These are phyloP conservation scores for Salix udensis DNA, from an alignment of 345 rosid genomes.

Conservation along the genomic window DNA sequence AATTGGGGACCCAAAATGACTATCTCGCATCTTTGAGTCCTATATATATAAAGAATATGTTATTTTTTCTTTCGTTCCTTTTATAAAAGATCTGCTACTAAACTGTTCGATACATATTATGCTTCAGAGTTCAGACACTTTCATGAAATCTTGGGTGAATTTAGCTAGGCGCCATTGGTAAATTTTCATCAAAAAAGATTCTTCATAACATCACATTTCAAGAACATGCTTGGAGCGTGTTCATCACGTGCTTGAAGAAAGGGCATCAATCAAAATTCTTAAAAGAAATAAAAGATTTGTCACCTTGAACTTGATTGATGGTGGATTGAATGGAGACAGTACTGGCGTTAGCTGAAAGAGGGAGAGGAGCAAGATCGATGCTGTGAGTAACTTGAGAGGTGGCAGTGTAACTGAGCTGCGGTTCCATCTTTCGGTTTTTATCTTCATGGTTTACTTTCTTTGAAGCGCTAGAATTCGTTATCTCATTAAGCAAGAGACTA, in stretches of 20 bases:
- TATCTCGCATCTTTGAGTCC: background rate
- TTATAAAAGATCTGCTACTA: background rate
- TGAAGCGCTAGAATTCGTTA: conserved; percentile 37
- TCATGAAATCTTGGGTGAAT: background rate
- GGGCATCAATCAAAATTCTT: background rate
- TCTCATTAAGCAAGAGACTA: conserved; percentile 51
- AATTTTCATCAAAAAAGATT: background rate
- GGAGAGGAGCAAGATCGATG: conserved; percentile 19
- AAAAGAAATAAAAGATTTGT: background rate
- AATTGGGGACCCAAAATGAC: conserved; percentile 16
- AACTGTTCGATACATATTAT: background rate
- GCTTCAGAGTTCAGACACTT: background rate
- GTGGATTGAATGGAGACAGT: conserved; percentile 41
- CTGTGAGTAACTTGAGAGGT: conserved; percentile 20
- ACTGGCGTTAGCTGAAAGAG: conserved; percentile 12
- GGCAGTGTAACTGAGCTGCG: conserved; percentile 28
- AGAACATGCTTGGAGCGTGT: background rate
- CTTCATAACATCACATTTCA: background rate
- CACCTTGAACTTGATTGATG: conserved; percentile 46
- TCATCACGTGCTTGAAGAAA: background rate
- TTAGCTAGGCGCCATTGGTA: background rate
- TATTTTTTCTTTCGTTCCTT: background rate
- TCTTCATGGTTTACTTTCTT: conserved; percentile 38
- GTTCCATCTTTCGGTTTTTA: conserved; percentile 41
- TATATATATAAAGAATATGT: background rate